Percentiles rank a stretch among this genome's conserved stretches.
These are phyloP conservation scores for Extremus antarcticus DNA, from an alignment of 495 filamentous ascomycete genomes.

Conservation along the genomic window DNA sequence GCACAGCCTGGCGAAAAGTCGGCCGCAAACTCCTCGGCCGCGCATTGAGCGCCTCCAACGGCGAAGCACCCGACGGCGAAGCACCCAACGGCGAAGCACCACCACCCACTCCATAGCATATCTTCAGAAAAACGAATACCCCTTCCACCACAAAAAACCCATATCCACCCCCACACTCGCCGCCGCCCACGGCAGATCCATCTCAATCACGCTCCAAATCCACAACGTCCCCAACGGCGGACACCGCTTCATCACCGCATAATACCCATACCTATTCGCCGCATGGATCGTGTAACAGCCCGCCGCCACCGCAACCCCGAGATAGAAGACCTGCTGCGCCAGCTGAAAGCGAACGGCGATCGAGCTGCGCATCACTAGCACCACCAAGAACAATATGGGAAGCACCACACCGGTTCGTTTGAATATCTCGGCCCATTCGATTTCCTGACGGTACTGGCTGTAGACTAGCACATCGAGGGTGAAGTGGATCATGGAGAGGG, in stretches of 20 bases:
- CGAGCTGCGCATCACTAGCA: slow-evolving; percentile 47
- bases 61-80: too few relatives aligned
- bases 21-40: too few relatives aligned
- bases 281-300: slow-evolving; percentile 73
- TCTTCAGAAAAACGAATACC: slow-evolving; percentile 43
- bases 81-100: too few relatives aligned
- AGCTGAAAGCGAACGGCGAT: slow-evolving; percentile 18
- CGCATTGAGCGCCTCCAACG: too few relatives aligned
- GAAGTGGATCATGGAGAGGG: slow-evolving; percentile 71
- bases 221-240: slow-evolving; percentile 83
- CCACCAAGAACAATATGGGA: slow-evolving; percentile 48
- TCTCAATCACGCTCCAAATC: slow-evolving; percentile 88
- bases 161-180: slow-evolving; percentile 48
- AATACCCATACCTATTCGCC: slow-evolving; percentile 68
- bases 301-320: slow-evolving; percentile 39
- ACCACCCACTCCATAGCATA: too few relatives aligned
- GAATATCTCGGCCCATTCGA: slow-evolving; percentile 48
- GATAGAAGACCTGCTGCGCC: slow-evolving; percentile 52
- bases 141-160: slow-evolving; percentile 59
- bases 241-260: slow-evolving; percentile 83
- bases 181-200: slow-evolving; percentile 58
- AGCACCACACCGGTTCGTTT: slow-evolving; percentile 40
- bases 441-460: slow-evolving; percentile 70
- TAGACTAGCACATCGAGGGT: slow-evolving; percentile 85
- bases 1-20: background rate